These are phyloP conservation scores for Grifola frondosa DNA, from an alignment of 1,284 basidiomycete genomes.

Conservation along the genomic window DNA sequence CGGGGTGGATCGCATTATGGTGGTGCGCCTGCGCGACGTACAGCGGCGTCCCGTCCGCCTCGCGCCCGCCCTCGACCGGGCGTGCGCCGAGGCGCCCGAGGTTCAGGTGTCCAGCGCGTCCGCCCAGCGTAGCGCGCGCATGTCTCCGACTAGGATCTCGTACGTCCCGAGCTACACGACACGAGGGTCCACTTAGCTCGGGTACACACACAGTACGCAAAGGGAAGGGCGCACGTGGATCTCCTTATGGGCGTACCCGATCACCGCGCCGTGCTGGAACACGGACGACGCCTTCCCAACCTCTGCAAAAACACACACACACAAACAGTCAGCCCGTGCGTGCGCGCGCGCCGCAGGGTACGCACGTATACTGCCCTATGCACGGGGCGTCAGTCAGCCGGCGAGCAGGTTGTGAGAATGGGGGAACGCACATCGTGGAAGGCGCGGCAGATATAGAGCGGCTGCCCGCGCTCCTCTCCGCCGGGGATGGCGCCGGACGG, in stretches of 20 bases:
- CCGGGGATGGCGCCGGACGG: conserved; percentile 57
- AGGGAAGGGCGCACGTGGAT: conserved; percentile 45
- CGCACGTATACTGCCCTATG: conserved; percentile 58
- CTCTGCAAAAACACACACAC: conserved; percentile 38
- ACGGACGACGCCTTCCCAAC: conserved; percentile 61
- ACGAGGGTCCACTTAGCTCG: conserved; percentile 2
- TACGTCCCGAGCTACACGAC: conserved; percentile 49
- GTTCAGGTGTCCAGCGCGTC: conserved; percentile 45
- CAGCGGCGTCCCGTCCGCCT: conserved; percentile 58
- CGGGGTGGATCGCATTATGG: conserved; percentile 54
- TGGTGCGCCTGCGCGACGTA: conserved; percentile 60
- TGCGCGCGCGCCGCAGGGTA: conserved; percentile 12
- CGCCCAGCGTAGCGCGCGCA: conserved; percentile 59
- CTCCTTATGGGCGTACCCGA: conserved; percentile 60
- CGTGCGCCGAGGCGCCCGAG: conserved; percentile 40
- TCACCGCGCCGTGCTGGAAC: conserved; percentile 58
- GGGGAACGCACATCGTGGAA: conserved; percentile 52
- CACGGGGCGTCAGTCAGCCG: conserved; percentile 6
- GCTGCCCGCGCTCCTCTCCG: conserved; percentile 52
- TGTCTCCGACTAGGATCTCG: conserved; percentile 69
- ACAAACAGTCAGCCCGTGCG: conserved; percentile 9
- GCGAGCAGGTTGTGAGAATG: too few relatives aligned
- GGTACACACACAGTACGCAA: neutral
- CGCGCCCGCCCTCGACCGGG: conserved; percentile 68
- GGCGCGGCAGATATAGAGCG: conserved; percentile 58